phyloP scores from a whole-genome alignment of 768 basidiomycete genomes.

The Mycena belliarum region DNA sequence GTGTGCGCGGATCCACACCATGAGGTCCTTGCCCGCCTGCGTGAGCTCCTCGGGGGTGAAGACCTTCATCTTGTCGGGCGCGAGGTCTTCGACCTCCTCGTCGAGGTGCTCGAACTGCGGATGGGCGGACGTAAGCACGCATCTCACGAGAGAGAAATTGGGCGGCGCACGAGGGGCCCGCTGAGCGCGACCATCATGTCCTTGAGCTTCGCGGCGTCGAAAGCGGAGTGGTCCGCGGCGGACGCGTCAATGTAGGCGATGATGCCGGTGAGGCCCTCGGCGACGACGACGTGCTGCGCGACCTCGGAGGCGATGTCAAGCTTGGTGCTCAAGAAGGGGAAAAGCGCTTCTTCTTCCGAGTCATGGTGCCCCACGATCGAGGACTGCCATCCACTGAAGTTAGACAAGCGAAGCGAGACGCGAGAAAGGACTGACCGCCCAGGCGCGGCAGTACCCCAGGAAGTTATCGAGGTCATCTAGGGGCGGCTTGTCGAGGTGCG shows the following conservation, averaged over 20 bases:
- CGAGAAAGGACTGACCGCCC: conserved; percentile 24
- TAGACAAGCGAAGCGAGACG: not conserved
- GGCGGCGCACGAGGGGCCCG: conserved; percentile 36
- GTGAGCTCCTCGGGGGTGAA: conserved; percentile 31
- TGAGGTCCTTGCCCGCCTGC: conserved; percentile 18
- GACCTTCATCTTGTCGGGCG: conserved; percentile 31
- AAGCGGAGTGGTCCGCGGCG: conserved; percentile 28
- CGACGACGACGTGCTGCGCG: conserved; percentile 38
- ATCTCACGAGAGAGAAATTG: not conserved
- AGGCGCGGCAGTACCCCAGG: conserved; percentile 40
- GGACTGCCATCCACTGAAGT: conserved; percentile 6
- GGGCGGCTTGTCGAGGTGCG: conserved; percentile 36
- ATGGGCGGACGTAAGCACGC: too few relatives aligned
- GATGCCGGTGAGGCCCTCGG: conserved; percentile 29
- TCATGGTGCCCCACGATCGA: conserved; percentile 38
- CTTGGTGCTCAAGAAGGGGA: conserved; percentile 36
- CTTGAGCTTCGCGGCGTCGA: conserved; percentile 31
- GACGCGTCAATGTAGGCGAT: conserved; percentile 27
- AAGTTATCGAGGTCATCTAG: conserved; percentile 39
- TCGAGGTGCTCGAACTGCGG: conserved; percentile 36
- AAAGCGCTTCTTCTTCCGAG: conserved; percentile 37
- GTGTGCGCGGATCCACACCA: conserved; percentile 26
- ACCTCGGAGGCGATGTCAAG: conserved; percentile 39
- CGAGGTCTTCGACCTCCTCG: conserved; percentile 38
- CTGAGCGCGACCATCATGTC: conserved; percentile 29